These are phyloP conservation scores for Elaphomyces granulatus DNA, from an alignment of 495 filamentous ascomycete genomes.

Conservation along the genomic window DNA sequence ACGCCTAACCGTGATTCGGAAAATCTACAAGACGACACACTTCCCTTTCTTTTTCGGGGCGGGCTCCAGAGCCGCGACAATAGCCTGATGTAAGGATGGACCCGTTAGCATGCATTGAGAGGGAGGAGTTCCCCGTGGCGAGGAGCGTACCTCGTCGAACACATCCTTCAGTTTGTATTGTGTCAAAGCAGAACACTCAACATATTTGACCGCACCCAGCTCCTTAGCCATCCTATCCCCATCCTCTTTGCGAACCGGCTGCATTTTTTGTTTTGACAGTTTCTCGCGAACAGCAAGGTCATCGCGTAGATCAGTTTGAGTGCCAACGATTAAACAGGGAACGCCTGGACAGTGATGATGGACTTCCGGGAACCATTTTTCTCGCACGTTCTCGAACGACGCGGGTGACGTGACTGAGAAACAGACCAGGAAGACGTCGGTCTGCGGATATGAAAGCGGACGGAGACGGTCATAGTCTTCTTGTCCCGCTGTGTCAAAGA, in stretches of 20 bases:
- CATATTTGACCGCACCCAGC: constrained; percentile 90
- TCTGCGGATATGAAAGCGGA: constrained; percentile 93
- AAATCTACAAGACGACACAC: constrained; percentile 27
- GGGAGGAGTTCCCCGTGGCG: constrained; percentile 4
- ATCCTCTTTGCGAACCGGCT: constrained; percentile 77
- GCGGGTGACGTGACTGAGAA: constrained; percentile 98
- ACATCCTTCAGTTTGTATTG: constrained; percentile 99
- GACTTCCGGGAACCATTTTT: constrained; percentile 98
- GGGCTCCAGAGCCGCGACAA: constrained; percentile 82
- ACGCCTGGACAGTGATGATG: constrained; percentile 98
- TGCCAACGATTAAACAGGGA: constrained; percentile 94
- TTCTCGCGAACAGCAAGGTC: constrained; percentile 82
- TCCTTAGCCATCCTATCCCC: constrained; percentile 96
- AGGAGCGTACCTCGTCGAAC: constrained; percentile 77
- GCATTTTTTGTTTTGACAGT: constrained; percentile 88
- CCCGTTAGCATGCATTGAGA: constrained; percentile 6
- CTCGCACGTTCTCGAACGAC: constrained; percentile 96
- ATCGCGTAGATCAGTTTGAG: constrained; percentile 90
- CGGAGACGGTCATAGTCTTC: constrained; percentile 98
- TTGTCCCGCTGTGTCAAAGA: constrained; percentile 98
- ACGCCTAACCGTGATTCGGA: not conserved
- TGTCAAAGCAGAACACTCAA: constrained; percentile 94
- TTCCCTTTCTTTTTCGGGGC: constrained; percentile 52
- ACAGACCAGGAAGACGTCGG: constrained; percentile 96
- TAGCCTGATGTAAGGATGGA: constrained; percentile 42